Percentiles rank a stretch among this genome's conserved stretches.
phyloP scores from a whole-genome alignment of 2,329 filamentous ascomycete species.

The Parastagonospora nodorum region DNA sequence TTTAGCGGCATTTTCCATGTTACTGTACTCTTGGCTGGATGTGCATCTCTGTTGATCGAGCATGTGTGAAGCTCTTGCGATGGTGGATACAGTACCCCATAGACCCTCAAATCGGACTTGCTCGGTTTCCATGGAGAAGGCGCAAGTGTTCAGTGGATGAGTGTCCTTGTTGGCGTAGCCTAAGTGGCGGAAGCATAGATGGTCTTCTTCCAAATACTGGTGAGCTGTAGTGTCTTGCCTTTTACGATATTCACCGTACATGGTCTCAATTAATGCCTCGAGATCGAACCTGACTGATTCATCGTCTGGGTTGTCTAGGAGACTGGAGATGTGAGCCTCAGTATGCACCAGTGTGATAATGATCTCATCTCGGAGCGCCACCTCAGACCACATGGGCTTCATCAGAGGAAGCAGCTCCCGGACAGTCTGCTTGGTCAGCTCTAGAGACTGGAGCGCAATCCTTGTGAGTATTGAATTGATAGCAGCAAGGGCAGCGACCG shows the following conservation, averaged over 20 bases:
- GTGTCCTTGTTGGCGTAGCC: slow-evolving; percentile 37
- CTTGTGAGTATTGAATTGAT: slow-evolving; percentile 73
- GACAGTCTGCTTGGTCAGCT: slow-evolving; percentile 65
- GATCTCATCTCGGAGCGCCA: slow-evolving; percentile 72
- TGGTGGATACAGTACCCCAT: slow-evolving; percentile 47
- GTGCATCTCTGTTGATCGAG: slow-evolving; percentile 35
- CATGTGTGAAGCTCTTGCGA: slow-evolving; percentile 46
- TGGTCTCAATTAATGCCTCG: slow-evolving; percentile 68
- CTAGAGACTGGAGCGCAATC: slow-evolving; percentile 70
- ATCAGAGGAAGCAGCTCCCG: slow-evolving; percentile 71
- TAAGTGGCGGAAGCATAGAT: slow-evolving; percentile 61
- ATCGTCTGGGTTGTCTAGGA: slow-evolving; percentile 32
- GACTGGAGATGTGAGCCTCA: slow-evolving; percentile 46
- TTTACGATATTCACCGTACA: slow-evolving; percentile 80
- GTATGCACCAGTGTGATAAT: slow-evolving; percentile 72
- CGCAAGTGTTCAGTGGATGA: slow-evolving; percentile 34
- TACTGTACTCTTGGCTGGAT: slow-evolving; percentile 19
- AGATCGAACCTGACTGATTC: slow-evolving; percentile 50
- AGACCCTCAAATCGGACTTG: slow-evolving; percentile 34
- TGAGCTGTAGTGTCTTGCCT: slow-evolving; percentile 61
- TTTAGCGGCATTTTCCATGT: slow-evolving; percentile 38
- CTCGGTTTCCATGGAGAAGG: slow-evolving; percentile 42
- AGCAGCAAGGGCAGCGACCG: slow-evolving; percentile 73
- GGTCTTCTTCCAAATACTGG: slow-evolving; percentile 70
- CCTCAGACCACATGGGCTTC: slow-evolving; percentile 71